phyloP scores from a whole-genome alignment of 2,329 filamentous ascomycete species.

The Pyricularia grisea region DNA sequence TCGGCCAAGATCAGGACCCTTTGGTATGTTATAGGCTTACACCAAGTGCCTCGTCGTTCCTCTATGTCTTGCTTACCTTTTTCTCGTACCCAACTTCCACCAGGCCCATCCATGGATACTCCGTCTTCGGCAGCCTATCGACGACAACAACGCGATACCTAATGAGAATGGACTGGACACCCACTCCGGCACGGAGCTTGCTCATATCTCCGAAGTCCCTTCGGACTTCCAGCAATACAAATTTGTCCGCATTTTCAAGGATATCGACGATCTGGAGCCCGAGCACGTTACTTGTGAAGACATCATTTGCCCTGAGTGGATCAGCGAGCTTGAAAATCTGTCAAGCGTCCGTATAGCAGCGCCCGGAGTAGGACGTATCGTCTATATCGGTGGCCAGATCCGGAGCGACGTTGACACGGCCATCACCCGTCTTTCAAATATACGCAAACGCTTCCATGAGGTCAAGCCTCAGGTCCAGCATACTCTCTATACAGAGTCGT shows the following conservation, averaged over 20 bases:
- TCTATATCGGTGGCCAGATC: constrained; percentile 11
- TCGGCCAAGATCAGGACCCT: not conserved
- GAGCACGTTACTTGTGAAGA: constrained; percentile 8
- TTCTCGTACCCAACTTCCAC: not conserved
- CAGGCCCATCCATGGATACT: not conserved
- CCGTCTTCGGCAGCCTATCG: not conserved
- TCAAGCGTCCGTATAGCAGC: constrained; percentile 7
- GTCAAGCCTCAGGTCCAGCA: constrained; percentile 8
- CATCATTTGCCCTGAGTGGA: constrained; percentile 9
- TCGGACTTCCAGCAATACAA: not conserved
- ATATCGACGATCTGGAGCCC: constrained; percentile 13
- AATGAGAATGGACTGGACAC: not conserved
- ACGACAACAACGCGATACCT: not conserved
- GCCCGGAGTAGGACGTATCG: constrained; percentile 8
- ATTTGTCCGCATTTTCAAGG: constrained; percentile 12
- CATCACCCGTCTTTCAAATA: constrained; percentile 11
- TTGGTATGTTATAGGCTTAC: not conserved
- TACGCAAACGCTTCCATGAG: constrained; percentile 8
- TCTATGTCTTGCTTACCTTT: not conserved
- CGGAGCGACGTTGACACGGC: not conserved
- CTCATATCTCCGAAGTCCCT: not conserved
- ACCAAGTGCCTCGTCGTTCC: not conserved
- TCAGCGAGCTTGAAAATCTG: constrained; percentile 7
- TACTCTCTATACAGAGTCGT: constrained; percentile 15
- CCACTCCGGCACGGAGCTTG: not conserved